Percentiles rank a stretch among this genome's conserved stretches.
Conservation (phyloP, 371 early-diverging fungal species). For the Vairimorpha necatrix region DNA sequence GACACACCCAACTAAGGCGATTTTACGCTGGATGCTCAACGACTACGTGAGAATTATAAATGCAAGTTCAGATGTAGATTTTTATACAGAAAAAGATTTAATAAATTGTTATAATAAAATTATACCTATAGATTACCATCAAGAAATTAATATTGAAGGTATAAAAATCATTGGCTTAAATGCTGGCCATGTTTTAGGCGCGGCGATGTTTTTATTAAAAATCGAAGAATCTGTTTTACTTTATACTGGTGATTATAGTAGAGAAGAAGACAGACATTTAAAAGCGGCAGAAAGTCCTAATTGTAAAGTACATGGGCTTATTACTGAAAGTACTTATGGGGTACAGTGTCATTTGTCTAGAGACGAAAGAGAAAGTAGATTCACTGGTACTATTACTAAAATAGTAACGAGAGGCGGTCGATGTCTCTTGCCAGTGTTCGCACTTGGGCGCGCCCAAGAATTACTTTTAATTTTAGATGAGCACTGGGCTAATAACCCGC, state of each 20-base stretch:
- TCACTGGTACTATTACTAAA: constrained; percentile 72
- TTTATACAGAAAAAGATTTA: constrained; percentile 90
- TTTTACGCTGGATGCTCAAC: constrained; percentile 90
- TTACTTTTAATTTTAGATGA: constrained; percentile 94
- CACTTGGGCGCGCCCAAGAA: constrained; percentile 96
- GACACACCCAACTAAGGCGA: constrained; percentile 99
- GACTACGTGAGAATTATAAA: constrained; percentile 75
- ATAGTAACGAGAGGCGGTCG: constrained; percentile 90
- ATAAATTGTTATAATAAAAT: constrained; percentile 81
- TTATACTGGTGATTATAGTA: constrained; percentile 98
- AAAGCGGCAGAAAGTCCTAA: constrained; percentile 91
- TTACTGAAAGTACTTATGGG: constrained; percentile 96
- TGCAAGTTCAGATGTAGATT: constrained; percentile 76
- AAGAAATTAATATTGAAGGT: constrained; percentile 88
- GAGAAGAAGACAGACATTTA: constrained; percentile 98
- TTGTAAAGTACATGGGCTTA: constrained; percentile 78
- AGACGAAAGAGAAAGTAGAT: constrained; percentile 82
- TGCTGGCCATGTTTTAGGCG: constrained; percentile 98
- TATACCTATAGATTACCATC: constrained; percentile 85
- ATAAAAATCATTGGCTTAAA: constrained; percentile 90
- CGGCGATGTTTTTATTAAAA: constrained; percentile 97
- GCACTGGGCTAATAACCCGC: constrained; percentile 86
- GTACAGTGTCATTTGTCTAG: constrained; percentile 92
- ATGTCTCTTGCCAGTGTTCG: constrained; percentile 96
- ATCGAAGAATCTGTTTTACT: constrained; percentile 87